phyloP scores from a whole-genome alignment of 495 filamentous ascomycete species.

The Diplogelasinospora grovesii region DNA sequence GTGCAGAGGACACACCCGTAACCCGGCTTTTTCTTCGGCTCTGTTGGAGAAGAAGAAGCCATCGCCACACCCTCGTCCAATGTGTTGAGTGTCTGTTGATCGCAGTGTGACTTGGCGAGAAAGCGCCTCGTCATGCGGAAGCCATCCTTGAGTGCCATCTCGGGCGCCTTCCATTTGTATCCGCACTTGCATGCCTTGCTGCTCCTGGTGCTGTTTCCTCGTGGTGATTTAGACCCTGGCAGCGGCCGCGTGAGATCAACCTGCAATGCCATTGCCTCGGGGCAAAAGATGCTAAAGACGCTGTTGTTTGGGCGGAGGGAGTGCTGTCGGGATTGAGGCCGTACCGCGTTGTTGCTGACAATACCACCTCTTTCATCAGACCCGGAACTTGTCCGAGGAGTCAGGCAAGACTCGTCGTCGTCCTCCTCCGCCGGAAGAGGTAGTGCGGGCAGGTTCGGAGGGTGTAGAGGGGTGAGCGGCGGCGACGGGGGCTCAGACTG shows the following conservation, averaged over 20 bases:
- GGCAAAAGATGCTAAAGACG: conserved; percentile 35
- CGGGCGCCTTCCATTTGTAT: conserved; percentile 25
- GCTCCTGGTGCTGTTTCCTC: too few species aligned
- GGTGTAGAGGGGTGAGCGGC: conserved; percentile 28
- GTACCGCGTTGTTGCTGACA: too few species aligned
- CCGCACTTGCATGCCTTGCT: conserved; percentile 25
- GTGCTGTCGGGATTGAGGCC: neutral
- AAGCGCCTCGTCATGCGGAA: conserved; percentile 31
- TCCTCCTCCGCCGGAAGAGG: too few species aligned
- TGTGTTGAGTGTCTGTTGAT: conserved; percentile 15
- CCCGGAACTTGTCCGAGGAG: conserved; percentile 8
- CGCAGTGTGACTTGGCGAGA: conserved; percentile 33
- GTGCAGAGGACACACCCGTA: conserved; percentile 21
- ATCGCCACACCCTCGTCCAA: conserved; percentile 10
- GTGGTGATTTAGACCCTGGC: too few species aligned
- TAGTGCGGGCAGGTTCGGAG: too few species aligned
- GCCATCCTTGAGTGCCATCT: conserved; percentile 25
- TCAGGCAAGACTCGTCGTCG: conserved; percentile 18
- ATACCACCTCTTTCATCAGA: too few species aligned
- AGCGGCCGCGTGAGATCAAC: conserved; percentile 23
- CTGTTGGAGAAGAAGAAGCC: neutral
- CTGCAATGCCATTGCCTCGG: conserved; percentile 31
- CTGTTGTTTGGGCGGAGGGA: conserved; percentile 26
- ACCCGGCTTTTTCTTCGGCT: conserved; percentile 13
- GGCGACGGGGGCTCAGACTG: conserved; percentile 33